Conservation (phyloP, 257 asterid genomes). For the Hygrophila difformis region DNA sequence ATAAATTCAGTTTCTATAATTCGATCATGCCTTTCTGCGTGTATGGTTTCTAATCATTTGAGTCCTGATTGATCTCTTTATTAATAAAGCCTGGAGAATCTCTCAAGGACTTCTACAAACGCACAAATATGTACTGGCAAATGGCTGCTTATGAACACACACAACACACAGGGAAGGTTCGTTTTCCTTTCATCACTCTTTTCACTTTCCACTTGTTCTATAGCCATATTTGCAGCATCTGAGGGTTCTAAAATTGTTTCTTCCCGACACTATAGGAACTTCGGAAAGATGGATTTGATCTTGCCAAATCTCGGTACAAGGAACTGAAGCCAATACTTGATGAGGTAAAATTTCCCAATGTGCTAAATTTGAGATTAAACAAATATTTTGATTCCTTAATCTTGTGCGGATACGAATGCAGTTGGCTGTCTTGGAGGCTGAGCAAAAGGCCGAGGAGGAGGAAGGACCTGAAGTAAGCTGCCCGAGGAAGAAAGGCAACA, state of each 20-base stretch:
- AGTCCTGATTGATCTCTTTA: too few relatives aligned
- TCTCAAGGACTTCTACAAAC: slow-evolving; percentile 81
- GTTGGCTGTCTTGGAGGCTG: slow-evolving; percentile 90
- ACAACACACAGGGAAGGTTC: slow-evolving; percentile 97
- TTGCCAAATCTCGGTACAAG: slow-evolving; percentile 85
- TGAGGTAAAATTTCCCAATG: slow-evolving; percentile 45
- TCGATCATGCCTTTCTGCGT: too few relatives aligned
- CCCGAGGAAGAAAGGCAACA: slow-evolving; percentile 57
- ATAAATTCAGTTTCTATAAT: too few relatives aligned
- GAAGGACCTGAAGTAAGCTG: slow-evolving; percentile 56
- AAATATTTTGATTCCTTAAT: not conserved
- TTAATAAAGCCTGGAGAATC: slow-evolving; percentile 92
- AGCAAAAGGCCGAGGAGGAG: slow-evolving; percentile 87
- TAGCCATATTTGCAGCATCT: not conserved
- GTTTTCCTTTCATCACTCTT: slow-evolving; percentile 14
- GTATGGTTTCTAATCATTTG: too few relatives aligned
- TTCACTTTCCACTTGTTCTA: not conserved
- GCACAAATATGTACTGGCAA: slow-evolving; percentile 98
- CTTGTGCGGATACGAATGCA: slow-evolving; percentile 17
- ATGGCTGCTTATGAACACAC: slow-evolving; percentile 99
- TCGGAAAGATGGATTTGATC: slow-evolving; percentile 96
- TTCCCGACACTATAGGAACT: slow-evolving; percentile 50
- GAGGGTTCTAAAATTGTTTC: not conserved
- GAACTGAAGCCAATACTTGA: slow-evolving; percentile 93
- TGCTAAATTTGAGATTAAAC: not conserved